Evolutionary conservation across 768 basidiomycete genomes (phyloP).

Genomic region (Suillus sp.): DNA sequence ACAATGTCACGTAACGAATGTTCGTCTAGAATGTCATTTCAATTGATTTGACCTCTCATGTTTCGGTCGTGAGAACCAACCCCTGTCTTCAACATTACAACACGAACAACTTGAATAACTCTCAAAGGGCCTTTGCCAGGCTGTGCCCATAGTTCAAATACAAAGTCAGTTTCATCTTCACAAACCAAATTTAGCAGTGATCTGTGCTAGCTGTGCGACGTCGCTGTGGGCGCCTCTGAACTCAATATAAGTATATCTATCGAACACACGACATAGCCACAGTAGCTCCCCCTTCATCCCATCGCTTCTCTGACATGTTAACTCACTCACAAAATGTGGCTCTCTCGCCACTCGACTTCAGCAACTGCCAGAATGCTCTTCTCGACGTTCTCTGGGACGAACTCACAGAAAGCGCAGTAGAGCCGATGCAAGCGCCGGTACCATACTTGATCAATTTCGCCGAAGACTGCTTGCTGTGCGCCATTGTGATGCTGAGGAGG

Average conservation of each 20-base stretch:
- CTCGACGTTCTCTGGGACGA: slow-evolving; percentile 24
- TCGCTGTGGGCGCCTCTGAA: neutral
- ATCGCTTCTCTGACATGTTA: neutral
- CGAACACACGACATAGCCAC: neutral
- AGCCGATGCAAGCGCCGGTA: slow-evolving; percentile 28
- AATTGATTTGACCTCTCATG: neutral
- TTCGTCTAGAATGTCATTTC: neutral
- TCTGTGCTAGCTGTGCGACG: neutral
- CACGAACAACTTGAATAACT: neutral
- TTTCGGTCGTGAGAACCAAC: neutral
- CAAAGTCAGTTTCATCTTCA: neutral
- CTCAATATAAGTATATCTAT: slow-evolving; percentile 2
- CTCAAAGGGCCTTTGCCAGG: neutral
- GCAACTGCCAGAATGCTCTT: too few species aligned
- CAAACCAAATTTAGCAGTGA: neutral
- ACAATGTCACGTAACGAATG: neutral
- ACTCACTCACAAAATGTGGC: neutral
- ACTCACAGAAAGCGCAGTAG: slow-evolving; percentile 28
- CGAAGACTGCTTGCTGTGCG: slow-evolving; percentile 34
- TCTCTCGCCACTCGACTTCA: neutral
- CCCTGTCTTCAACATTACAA: neutral
- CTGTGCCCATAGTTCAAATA: neutral
- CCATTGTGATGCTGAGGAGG: slow-evolving; percentile 21
- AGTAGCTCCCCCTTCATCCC: neutral
- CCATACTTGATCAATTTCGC: slow-evolving; percentile 27